Conservation (phyloP, 164 flowering plant genomes). For the Chimonanthus praecox region DNA sequence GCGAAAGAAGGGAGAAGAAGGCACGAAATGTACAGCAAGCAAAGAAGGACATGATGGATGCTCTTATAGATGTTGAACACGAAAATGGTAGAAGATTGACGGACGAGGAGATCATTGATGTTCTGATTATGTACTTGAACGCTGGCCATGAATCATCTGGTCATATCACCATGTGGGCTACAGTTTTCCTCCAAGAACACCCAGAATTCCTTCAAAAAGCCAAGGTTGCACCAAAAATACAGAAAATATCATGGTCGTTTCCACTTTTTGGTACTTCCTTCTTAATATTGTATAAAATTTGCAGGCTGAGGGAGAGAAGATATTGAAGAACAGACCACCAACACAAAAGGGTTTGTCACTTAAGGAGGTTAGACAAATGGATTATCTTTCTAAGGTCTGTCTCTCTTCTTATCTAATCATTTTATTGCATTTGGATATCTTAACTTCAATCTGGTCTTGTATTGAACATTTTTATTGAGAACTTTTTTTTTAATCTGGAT, state of each 20-base stretch:
- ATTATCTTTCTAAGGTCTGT: slow-evolving; percentile 64
- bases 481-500: too few relatives aligned
- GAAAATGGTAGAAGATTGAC: slow-evolving; percentile 60
- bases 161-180: slow-evolving; percentile 83
- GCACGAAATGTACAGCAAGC: background rate
- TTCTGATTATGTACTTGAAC: slow-evolving; percentile 81
- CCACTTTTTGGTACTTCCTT: background rate
- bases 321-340: slow-evolving; percentile 49
- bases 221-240: slow-evolving; percentile 41
- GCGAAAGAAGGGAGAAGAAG: slow-evolving; percentile 37
- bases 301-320: slow-evolving; percentile 75
- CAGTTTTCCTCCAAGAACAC: slow-evolving; percentile 55
- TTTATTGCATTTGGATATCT: background rate
- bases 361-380: slow-evolving; percentile 67
- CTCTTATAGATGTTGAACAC: slow-evolving; percentile 52
- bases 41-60: slow-evolving; percentile 85
- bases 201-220: slow-evolving; percentile 66
- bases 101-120: slow-evolving; percentile 84
- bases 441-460: background rate
- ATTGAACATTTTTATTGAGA: background rate
- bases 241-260: background rate
- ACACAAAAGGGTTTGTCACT: slow-evolving; percentile 57
- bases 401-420: background rate
- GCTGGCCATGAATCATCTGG: slow-evolving; percentile 99
- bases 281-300: background rate